These are phyloP conservation scores for Neurospora discreta DNA, from an alignment of 495 filamentous ascomycete species.

Conservation along the genomic window DNA sequence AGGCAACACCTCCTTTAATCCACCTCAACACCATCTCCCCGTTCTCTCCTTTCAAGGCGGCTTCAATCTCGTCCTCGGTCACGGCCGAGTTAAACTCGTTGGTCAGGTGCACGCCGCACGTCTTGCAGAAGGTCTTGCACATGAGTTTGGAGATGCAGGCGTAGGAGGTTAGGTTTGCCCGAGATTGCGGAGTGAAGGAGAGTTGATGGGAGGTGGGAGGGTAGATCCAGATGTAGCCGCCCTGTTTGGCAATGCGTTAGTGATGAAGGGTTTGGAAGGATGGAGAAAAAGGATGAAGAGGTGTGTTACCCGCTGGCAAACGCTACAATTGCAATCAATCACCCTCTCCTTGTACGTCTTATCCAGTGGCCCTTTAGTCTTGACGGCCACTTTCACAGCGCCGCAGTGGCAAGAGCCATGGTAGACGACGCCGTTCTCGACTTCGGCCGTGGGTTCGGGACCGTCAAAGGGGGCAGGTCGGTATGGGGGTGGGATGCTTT, in stretches of 20 bases:
- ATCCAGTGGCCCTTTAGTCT: slow-evolving; percentile 22
- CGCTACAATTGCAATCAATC: slow-evolving; percentile 35
- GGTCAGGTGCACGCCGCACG: slow-evolving; percentile 28
- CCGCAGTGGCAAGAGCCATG: slow-evolving; percentile 44
- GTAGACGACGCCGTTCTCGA: slow-evolving; percentile 30
- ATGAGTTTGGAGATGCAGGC: slow-evolving; percentile 15
- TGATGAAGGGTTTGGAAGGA: no score
- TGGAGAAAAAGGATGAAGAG: no score
- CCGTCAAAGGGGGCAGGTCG: slow-evolving; percentile 25
- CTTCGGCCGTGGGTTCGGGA: slow-evolving; percentile 21
- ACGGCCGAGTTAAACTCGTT: slow-evolving; percentile 8
- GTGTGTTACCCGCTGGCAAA: slow-evolving; percentile 21
- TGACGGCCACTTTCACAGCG: slow-evolving; percentile 30
- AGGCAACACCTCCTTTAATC: background rate
- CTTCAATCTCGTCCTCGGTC: slow-evolving; percentile 11
- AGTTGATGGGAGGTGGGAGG: slow-evolving; percentile 3
- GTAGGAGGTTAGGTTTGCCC: slow-evolving; percentile 26
- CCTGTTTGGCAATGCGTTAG: slow-evolving; percentile 1
- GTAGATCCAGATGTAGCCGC: slow-evolving; percentile 27
- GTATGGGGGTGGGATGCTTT: slow-evolving; percentile 17
- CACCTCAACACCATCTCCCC: slow-evolving; percentile 2
- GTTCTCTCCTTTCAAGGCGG: slow-evolving; percentile 7
- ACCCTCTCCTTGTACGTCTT: slow-evolving; percentile 13
- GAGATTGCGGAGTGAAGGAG: slow-evolving; percentile 21
- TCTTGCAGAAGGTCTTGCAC: slow-evolving; percentile 33